phyloP scores from a whole-genome alignment of 352 stramenopile species.

The Globisporangium solare region DNA sequence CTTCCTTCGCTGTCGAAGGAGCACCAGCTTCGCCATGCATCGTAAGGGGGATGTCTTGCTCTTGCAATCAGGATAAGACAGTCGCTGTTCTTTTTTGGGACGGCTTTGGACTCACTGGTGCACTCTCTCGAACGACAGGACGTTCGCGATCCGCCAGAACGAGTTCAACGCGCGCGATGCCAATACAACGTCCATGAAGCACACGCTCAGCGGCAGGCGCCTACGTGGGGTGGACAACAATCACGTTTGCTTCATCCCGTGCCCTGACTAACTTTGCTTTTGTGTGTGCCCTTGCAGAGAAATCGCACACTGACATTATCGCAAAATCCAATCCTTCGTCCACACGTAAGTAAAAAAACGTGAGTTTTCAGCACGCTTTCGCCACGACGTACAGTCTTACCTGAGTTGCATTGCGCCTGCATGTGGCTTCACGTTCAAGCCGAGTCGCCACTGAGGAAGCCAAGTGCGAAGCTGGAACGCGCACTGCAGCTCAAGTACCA shows the following conservation, averaged over 20 bases:
- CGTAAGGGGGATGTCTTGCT: background rate
- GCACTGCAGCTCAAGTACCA: conserved; percentile 46
- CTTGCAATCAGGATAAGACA: background rate
- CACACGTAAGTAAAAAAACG: background rate
- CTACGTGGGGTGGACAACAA: background rate
- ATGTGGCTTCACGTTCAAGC: conserved; percentile 2
- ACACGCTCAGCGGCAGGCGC: background rate
- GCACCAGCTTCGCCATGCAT: conserved; percentile 9
- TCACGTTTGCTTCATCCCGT: background rate
- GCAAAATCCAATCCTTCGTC: background rate
- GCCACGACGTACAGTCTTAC: too few species aligned
- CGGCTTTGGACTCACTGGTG: background rate
- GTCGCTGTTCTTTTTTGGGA: background rate
- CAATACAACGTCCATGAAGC: background rate
- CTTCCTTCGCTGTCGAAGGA: background rate
- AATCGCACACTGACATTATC: too few species aligned
- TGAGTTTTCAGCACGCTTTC: background rate
- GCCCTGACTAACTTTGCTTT: too few species aligned
- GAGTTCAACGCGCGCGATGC: background rate
- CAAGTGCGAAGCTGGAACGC: conserved; percentile 45
- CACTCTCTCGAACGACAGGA: background rate
- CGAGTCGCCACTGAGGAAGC: conserved; percentile 10
- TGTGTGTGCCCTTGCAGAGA: too few species aligned
- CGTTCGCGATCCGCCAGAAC: background rate
- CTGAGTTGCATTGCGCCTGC: background rate